phyloP scores from a whole-genome alignment of 208 protist species.

The Leishmania arabica region DNA sequence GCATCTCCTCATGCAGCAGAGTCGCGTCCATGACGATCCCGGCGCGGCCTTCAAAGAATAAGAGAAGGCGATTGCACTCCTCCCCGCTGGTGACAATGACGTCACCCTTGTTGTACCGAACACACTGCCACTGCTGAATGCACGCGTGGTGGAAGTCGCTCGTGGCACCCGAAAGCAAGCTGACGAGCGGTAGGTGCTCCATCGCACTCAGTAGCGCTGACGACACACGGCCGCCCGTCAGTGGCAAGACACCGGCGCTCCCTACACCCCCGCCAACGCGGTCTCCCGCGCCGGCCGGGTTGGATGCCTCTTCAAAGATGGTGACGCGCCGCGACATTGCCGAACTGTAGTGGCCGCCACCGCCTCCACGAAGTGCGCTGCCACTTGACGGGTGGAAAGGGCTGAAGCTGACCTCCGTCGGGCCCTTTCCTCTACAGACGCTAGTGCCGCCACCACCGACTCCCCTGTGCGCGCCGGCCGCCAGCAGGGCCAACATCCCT shows the following conservation, averaged over 20 bases:
- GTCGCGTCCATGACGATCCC: constrained; percentile 52
- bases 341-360: not conserved
- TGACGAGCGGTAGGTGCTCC: constrained; percentile 50
- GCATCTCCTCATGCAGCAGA: constrained; percentile 18
- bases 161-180: constrained; percentile 31
- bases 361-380: not conserved
- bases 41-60: constrained; percentile 67
- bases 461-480: not conserved
- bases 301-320: constrained; percentile 34
- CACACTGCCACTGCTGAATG: constrained; percentile 45
- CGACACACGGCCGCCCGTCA: constrained; percentile 35
- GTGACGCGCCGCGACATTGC: constrained; percentile 37
- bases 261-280: constrained; percentile 1
- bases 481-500: constrained; percentile 21
- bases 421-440: not conserved
- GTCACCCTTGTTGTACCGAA: constrained; percentile 47
- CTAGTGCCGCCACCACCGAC: not conserved
- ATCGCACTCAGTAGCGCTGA: constrained; percentile 47
- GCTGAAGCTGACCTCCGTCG: not conserved
- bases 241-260: not conserved
- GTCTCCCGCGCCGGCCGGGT: not conserved
- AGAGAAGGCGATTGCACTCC: constrained; percentile 77
- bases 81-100: constrained; percentile 53
- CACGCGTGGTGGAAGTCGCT: constrained; percentile 38
- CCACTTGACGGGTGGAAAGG: not conserved